These are phyloP conservation scores for Nymphaea thermarum DNA, from an alignment of 164 flowering plant genomes.

Conservation along the genomic window DNA sequence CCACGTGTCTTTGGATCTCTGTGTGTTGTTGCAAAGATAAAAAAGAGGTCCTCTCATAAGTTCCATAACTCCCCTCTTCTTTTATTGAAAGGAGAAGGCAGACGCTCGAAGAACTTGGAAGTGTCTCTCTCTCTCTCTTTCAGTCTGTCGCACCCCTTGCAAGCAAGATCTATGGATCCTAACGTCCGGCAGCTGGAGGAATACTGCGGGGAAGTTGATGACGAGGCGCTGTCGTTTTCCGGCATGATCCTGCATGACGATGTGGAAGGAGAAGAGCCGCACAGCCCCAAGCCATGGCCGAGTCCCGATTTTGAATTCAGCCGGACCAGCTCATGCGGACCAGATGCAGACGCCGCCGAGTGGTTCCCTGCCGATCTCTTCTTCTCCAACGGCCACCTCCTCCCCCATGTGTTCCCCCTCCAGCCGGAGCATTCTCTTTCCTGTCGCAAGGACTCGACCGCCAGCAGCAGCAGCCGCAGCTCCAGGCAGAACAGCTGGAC, in stretches of 20 bases:
- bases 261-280: neutral
- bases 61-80: no score
- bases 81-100: no score
- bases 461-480: conserved; percentile 40
- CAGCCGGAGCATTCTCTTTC: conserved; percentile 8
- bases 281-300: neutral
- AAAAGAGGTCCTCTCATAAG: no score
- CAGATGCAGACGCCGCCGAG: neutral
- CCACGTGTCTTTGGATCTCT: neutral
- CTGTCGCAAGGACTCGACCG: conserved; percentile 53
- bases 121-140: no score
- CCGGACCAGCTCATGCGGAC: neutral
- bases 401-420: conserved; percentile 3
- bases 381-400: conserved; percentile 5
- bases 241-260: neutral
- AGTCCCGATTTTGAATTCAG: conserved; percentile 1
- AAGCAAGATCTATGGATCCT: neutral
- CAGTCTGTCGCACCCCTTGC: neutral
- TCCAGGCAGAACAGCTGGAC: conserved; percentile 26
- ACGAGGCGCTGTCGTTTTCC: neutral
- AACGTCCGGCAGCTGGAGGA: neutral
- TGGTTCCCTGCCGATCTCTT: conserved; percentile 3
- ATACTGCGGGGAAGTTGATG: neutral
- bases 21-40: no score
- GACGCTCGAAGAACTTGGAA: no score